Conservation (phyloP, 2,329 filamentous ascomycete genomes). For the Fusarium phyllophilum region DNA sequence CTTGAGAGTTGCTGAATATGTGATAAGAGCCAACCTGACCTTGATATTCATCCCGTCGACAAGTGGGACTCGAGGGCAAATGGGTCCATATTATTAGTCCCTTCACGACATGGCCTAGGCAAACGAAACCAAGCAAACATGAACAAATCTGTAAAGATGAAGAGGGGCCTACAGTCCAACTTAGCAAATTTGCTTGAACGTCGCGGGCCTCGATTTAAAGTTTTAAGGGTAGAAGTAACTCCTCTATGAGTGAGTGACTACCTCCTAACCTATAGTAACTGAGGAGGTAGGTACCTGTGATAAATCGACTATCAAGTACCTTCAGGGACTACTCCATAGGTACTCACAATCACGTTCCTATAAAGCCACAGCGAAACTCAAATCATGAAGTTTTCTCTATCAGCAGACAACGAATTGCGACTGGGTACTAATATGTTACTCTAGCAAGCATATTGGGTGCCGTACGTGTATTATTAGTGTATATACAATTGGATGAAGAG, state of each 20-base stretch:
- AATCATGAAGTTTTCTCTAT: background rate
- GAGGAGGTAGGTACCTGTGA: background rate
- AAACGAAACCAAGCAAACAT: constrained; percentile 26
- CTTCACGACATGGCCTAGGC: constrained; percentile 2
- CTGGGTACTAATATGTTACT: background rate
- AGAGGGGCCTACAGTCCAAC: background rate
- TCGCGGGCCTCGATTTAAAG: background rate
- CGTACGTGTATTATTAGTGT: background rate
- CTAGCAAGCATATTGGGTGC: background rate
- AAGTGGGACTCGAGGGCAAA: constrained; percentile 2
- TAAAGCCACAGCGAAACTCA: background rate
- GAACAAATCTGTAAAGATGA: background rate
- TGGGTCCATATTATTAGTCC: background rate
- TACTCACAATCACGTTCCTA: background rate
- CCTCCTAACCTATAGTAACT: background rate
- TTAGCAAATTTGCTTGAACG: background rate
- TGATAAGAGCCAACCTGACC: constrained; percentile 3
- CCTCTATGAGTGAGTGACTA: no score
- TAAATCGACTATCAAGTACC: background rate
- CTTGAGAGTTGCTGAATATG: constrained; percentile 7
- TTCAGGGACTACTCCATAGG: background rate
- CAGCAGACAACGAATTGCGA: background rate
- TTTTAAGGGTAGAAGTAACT: background rate
- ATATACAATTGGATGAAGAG: background rate
- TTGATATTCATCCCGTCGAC: background rate